Conservation (phyloP, 148 eudicot species). For the Vaccinium corymbosum region DNA sequence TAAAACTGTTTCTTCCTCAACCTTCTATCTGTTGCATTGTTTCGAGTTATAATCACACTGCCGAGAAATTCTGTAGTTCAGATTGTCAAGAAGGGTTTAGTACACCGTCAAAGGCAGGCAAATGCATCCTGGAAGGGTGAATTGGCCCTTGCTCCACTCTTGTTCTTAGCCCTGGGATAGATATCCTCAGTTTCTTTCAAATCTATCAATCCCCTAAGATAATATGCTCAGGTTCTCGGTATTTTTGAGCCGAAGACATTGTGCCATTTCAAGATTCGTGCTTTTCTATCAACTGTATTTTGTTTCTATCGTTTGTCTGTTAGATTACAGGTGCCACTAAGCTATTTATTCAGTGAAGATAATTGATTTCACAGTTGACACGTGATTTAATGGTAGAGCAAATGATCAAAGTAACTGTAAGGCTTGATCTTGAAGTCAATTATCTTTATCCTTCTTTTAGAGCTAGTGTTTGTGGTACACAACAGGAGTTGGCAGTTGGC, state of each 20-base stretch:
- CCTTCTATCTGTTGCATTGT: neutral
- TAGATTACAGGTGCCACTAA: neutral
- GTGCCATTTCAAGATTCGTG: neutral
- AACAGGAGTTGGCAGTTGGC: neutral
- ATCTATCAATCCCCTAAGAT: neutral
- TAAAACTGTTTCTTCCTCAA: neutral
- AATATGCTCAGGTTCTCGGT: neutral
- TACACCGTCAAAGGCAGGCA: neutral
- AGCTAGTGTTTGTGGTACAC: neutral
- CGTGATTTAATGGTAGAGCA: neutral
- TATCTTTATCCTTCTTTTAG: neutral
- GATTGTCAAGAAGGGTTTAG: conserved; percentile 7
- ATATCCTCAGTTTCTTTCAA: neutral
- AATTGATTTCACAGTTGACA: neutral
- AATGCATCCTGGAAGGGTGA: neutral
- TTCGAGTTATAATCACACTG: neutral
- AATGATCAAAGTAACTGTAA: neutral
- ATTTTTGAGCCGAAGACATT: neutral
- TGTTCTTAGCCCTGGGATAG: neutral
- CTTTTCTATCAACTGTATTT: neutral
- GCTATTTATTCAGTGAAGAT: neutral
- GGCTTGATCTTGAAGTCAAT: neutral
- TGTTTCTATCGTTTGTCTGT: neutral
- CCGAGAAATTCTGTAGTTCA: neutral
- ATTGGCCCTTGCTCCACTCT: neutral